Conservation (phyloP, 2,329 filamentous ascomycete species). For the Cladosporium sp. region DNA sequence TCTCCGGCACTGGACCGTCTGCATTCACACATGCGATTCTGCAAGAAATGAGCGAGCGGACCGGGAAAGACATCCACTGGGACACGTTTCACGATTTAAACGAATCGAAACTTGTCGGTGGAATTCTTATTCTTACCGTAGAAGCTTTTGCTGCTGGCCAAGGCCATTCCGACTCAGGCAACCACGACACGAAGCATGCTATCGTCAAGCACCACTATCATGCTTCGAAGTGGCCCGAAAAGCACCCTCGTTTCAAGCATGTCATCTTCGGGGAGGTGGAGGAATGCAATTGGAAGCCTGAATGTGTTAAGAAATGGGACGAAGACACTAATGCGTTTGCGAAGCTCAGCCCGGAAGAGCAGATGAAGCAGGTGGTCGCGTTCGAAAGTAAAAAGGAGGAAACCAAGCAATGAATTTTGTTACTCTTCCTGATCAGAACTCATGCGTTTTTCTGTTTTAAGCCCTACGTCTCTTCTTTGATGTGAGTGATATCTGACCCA, state of each 20-base stretch:
- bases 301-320: conserved; percentile 64
- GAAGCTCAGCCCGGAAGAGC: conserved; percentile 52
- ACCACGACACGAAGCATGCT: conserved; percentile 60
- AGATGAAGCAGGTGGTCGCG: conserved; percentile 28
- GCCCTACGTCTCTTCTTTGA: too few species aligned
- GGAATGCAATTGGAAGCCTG: conserved; percentile 62
- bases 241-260: conserved; percentile 62
- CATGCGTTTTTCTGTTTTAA: too few species aligned
- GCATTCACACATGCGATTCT: conserved; percentile 64
- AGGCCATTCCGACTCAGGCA: conserved; percentile 68
- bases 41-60: conserved; percentile 54
- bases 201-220: conserved; percentile 72
- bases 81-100: conserved; percentile 60
- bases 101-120: conserved; percentile 61
- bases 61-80: conserved; percentile 52
- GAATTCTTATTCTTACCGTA: conserved; percentile 63
- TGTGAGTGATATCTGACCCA: too few species aligned
- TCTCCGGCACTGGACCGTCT: conserved; percentile 66
- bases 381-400: too few species aligned
- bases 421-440: too few species aligned
- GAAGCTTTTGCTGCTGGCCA: conserved; percentile 70
- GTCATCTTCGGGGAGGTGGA: conserved; percentile 67
- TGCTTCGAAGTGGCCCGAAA: conserved; percentile 65
- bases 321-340: conserved; percentile 58
- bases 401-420: not conserved